A percentile compares a stretch with the other conserved stretches of the same genome.
These are phyloP conservation scores for Emericellopsis atlantica DNA, from an alignment of 2,329 filamentous ascomycete species.

Conservation along the genomic window DNA sequence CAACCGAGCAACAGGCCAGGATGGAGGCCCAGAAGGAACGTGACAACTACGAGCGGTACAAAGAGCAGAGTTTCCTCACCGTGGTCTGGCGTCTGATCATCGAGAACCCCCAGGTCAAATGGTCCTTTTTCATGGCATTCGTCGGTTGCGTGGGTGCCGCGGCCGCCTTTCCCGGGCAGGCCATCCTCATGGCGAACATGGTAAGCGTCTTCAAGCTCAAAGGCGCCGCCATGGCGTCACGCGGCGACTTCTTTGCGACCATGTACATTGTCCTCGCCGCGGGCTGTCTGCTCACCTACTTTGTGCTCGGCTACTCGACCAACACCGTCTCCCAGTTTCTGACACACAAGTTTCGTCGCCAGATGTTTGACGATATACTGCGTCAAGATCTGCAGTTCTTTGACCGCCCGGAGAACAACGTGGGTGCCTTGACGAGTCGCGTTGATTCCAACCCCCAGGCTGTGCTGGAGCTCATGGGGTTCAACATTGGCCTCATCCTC, in stretches of 20 bases:
- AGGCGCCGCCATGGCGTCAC: constrained; percentile 16
- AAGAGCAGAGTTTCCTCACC: constrained; percentile 14
- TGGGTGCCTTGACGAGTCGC: constrained; percentile 62
- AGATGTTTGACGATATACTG: constrained; percentile 75
- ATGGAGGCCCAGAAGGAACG: constrained; percentile 20
- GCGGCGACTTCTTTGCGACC: constrained; percentile 37
- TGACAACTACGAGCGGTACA: constrained; percentile 21
- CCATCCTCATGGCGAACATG: constrained; percentile 26
- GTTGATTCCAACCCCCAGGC: constrained; percentile 23
- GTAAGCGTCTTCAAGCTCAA: constrained; percentile 25
- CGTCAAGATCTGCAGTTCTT: constrained; percentile 91
- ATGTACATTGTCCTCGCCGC: constrained; percentile 39
- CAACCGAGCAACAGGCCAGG: constrained; percentile 13
- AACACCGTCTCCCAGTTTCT: constrained; percentile 18
- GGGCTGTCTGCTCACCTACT: constrained; percentile 31
- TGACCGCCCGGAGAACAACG: constrained; percentile 77
- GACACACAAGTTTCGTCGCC: constrained; percentile 77
- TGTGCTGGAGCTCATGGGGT: constrained; percentile 28
- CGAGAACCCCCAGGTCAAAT: constrained; percentile 21
- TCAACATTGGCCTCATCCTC: constrained; percentile 24
- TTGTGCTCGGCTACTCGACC: constrained; percentile 19
- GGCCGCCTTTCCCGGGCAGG: constrained; percentile 27
- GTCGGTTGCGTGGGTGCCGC: constrained; percentile 16
- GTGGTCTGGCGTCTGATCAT: constrained; percentile 19
- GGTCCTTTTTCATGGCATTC: constrained; percentile 20